Conservation (phyloP, 2,329 filamentous ascomycete species). For the Ceratocystis alfenasii region DNA sequence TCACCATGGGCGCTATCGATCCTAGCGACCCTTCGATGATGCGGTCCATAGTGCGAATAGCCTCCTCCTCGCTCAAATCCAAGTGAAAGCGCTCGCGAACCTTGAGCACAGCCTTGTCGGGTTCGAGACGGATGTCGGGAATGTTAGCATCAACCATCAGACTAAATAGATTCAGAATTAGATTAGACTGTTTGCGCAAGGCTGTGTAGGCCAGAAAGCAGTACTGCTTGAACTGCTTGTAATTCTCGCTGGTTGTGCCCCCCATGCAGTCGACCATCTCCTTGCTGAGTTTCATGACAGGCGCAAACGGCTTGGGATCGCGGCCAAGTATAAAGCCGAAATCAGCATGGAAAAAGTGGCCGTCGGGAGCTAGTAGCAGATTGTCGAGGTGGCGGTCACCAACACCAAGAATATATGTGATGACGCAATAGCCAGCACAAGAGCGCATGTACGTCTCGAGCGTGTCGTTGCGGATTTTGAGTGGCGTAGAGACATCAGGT, state of each 20-base stretch:
- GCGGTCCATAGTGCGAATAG: slow-evolving; percentile 73
- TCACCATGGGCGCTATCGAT: slow-evolving; percentile 82
- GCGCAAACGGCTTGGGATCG: slow-evolving; percentile 93
- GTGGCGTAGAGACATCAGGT: slow-evolving; percentile 66
- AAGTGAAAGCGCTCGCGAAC: slow-evolving; percentile 90
- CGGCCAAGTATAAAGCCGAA: slow-evolving; percentile 96
- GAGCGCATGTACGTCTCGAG: slow-evolving; percentile 94
- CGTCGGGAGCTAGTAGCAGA: slow-evolving; percentile 76
- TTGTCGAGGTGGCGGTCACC: slow-evolving; percentile 95
- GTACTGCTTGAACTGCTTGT: slow-evolving; percentile 83
- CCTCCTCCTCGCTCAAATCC: slow-evolving; percentile 84
- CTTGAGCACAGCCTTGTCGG: slow-evolving; percentile 87
- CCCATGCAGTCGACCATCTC: slow-evolving; percentile 99
- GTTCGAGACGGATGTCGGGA: slow-evolving; percentile 82
- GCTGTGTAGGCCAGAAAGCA: slow-evolving; percentile 92
- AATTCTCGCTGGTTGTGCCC: slow-evolving; percentile 66
- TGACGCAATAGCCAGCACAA: slow-evolving; percentile 94
- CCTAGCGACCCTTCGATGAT: slow-evolving; percentile 85
- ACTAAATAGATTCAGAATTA: slow-evolving; percentile 90
- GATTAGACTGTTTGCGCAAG: slow-evolving; percentile 73
- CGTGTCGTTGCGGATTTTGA: slow-evolving; percentile 80
- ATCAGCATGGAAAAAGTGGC: slow-evolving; percentile 95
- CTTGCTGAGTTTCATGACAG: slow-evolving; percentile 89
- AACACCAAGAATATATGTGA: slow-evolving; percentile 93
- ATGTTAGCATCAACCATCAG: slow-evolving; percentile 98